These are phyloP conservation scores for Protostelium mycophagum DNA, from an alignment of 78 protist genomes.

Conservation along the genomic window DNA sequence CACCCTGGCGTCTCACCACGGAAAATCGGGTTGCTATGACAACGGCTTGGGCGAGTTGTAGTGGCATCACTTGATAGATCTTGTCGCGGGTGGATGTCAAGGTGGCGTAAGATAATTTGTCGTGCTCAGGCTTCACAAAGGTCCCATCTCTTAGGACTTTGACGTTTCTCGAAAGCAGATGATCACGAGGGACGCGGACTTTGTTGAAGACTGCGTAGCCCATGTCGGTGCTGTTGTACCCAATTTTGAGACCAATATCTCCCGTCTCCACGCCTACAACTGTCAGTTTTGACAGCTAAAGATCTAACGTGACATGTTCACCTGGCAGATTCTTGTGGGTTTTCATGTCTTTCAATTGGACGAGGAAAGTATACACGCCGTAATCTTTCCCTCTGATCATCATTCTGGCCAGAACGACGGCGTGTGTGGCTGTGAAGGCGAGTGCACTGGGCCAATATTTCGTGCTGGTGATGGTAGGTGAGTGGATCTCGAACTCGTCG, in stretches of 20 bases:
- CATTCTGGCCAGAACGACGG: constrained; percentile 73
- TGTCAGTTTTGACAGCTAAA: not conserved
- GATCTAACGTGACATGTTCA: constrained; percentile 17
- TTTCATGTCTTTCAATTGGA: too few relatives aligned
- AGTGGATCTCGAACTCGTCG: constrained; percentile 73
- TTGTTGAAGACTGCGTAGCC: not conserved
- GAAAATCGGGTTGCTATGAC: constrained; percentile 44
- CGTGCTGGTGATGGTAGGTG: constrained; percentile 57
- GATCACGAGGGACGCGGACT: constrained; percentile 30
- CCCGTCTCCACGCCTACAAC: not conserved
- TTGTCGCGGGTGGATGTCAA: not conserved
- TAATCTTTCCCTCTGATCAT: constrained; percentile 39
- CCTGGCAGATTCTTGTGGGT: too few relatives aligned
- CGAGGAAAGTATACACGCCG: constrained; percentile 69
- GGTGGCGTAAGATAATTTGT: not conserved
- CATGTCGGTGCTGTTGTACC: constrained; percentile 31
- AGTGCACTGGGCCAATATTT: constrained; percentile 86
- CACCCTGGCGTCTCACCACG: constrained; percentile 17
- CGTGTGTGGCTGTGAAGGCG: constrained; percentile 59
- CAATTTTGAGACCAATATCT: constrained; percentile 14
- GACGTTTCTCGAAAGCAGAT: not conserved
- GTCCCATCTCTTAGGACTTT: not conserved
- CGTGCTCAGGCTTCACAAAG: not conserved
- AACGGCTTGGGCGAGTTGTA: not conserved
- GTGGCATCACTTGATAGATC: not conserved